A percentile compares a stretch with the other conserved stretches of the same genome.
Conservation (phyloP, 2,329 filamentous ascomycete species). For the Hymenoscyphus fraxineus region DNA sequence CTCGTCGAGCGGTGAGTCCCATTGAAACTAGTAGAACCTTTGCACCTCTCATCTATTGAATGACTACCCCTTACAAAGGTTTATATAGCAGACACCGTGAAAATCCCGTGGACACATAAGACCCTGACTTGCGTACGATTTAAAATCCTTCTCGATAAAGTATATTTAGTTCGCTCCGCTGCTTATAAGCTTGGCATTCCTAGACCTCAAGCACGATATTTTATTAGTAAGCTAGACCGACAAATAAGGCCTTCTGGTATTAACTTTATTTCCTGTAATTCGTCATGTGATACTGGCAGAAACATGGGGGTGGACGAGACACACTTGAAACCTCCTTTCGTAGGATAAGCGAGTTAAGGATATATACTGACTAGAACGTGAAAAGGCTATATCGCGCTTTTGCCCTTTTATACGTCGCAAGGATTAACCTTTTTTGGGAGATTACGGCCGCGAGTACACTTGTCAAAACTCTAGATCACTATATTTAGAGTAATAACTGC, state of each 20-base stretch:
- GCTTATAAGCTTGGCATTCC: neutral
- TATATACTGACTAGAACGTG: too few species aligned
- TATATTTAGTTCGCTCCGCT: neutral
- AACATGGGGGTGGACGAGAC: too few species aligned
- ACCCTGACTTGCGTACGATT: neutral
- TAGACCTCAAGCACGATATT: neutral
- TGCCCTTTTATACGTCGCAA: too few species aligned
- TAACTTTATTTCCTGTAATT: too few species aligned
- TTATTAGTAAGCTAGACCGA: neutral
- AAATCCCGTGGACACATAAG: neutral
- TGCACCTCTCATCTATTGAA: neutral
- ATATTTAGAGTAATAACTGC: too few species aligned
- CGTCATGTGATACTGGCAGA: too few species aligned
- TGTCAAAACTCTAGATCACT: too few species aligned
- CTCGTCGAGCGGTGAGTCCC: neutral
- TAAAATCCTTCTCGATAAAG: neutral
- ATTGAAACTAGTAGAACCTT: neutral
- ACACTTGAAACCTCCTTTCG: too few species aligned
- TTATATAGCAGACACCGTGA: neutral
- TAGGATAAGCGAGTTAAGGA: too few species aligned
- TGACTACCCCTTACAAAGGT: neutral
- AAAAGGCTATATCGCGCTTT: too few species aligned
- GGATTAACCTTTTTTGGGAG: too few species aligned
- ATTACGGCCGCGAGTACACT: too few species aligned
- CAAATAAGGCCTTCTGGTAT: neutral